Evolutionary conservation across 1,139 yeast species (phyloP).

Genomic region (Candida labiduridarum): DNA sequence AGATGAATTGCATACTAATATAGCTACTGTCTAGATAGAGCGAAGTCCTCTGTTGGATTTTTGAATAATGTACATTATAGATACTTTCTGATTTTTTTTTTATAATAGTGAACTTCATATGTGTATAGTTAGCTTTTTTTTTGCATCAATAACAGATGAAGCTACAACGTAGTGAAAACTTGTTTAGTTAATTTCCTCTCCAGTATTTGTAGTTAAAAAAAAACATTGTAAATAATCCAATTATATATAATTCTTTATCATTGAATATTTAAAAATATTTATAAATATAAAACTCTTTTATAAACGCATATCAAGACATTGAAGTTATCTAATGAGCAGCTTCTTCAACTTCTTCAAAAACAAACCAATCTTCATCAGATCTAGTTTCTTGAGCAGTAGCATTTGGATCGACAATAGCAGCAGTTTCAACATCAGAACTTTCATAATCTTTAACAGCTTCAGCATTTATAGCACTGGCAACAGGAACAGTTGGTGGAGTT

Average conservation of each 20-base stretch:
- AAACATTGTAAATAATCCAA: background rate
- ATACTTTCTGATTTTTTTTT: too few relatives aligned
- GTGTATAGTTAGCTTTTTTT: too few relatives aligned
- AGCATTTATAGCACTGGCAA: conserved; percentile 73
- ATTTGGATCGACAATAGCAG: conserved; percentile 34
- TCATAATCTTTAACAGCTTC: conserved; percentile 79
- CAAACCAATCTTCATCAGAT: conserved; percentile 79
- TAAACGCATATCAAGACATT: background rate
- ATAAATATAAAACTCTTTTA: background rate
- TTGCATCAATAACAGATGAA: background rate
- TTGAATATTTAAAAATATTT: background rate
- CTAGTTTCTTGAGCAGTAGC: conserved; percentile 43
- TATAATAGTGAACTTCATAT: too few relatives aligned
- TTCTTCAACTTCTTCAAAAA: conserved; percentile 72
- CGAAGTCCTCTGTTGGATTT: background rate
- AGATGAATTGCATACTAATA: conserved; percentile 41
- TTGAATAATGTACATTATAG: background rate
- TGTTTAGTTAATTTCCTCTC: too few relatives aligned
- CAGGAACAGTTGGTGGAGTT: conserved; percentile 74
- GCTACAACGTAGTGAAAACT: too few relatives aligned
- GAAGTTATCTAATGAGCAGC: conserved; percentile 40
- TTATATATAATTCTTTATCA: background rate
- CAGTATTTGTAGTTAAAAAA: too few relatives aligned
- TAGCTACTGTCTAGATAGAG: conserved; percentile 19
- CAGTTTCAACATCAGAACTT: conserved; percentile 73